Percentiles rank a stretch among this genome's conserved stretches.
These are phyloP conservation scores for Kwoniella sp. DNA, from an alignment of 768 basidiomycete genomes.

Conservation along the genomic window DNA sequence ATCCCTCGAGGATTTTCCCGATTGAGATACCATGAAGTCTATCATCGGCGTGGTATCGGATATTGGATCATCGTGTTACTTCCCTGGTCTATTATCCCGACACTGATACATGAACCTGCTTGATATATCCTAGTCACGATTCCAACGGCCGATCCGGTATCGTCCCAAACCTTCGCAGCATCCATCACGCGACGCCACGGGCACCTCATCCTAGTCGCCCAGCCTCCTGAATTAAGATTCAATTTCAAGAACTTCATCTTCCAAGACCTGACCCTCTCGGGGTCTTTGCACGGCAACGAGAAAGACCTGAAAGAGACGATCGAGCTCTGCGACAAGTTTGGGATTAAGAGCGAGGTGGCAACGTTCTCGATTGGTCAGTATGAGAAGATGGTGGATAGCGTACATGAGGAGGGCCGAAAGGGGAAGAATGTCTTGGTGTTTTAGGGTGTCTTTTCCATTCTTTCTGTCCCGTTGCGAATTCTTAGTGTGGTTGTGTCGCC, in stretches of 20 bases:
- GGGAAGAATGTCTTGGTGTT: constrained; percentile 24
- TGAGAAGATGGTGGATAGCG: constrained; percentile 25
- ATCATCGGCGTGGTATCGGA: too few relatives aligned
- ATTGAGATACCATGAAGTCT: too few relatives aligned
- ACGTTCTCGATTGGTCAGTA: constrained; percentile 22
- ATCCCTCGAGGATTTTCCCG: too few relatives aligned
- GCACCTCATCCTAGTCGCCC: constrained; percentile 28
- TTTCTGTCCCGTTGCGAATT: too few relatives aligned
- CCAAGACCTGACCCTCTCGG: constrained; percentile 22
- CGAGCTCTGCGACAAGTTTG: constrained; percentile 18
- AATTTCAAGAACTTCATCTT: constrained; percentile 27
- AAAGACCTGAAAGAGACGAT: constrained; percentile 25
- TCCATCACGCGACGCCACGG: constrained; percentile 23
- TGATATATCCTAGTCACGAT: constrained; percentile 18
- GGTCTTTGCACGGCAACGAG: constrained; percentile 25
- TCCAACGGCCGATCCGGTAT: constrained; percentile 22
- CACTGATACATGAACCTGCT: background rate
- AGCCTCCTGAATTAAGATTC: constrained; percentile 19
- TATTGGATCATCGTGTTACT: background rate
- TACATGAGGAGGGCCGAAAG: constrained; percentile 18
- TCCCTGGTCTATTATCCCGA: too few relatives aligned
- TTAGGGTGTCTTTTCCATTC: too few relatives aligned
- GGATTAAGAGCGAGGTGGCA: constrained; percentile 16
- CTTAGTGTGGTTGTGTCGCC: too few relatives aligned
- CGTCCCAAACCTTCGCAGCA: constrained; percentile 23